Conservation (phyloP, 2,329 filamentous ascomycete genomes). For the Capronia epimyces region DNA sequence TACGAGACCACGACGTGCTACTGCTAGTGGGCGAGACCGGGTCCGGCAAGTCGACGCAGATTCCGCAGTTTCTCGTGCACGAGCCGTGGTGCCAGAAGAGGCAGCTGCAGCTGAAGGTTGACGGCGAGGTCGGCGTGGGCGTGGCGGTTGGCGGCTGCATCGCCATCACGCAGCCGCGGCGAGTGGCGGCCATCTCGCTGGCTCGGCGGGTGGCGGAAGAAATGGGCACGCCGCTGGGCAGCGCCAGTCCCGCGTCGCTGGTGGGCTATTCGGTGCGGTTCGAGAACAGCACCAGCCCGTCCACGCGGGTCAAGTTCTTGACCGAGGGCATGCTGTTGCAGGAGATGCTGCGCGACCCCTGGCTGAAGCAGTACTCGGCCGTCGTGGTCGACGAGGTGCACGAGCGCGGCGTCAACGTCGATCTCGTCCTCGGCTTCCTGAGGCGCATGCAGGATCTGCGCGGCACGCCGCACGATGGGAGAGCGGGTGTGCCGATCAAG, state of each 20-base stretch:
- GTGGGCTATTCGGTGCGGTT: constrained; percentile 96
- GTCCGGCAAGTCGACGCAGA: constrained; percentile 93
- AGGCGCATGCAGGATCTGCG: constrained; percentile 60
- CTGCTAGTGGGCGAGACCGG: constrained; percentile 90
- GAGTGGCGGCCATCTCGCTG: constrained; percentile 87
- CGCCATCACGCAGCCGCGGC: constrained; percentile 87
- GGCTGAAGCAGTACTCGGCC: constrained; percentile 77
- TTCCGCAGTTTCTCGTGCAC: constrained; percentile 78
- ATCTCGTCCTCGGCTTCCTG: constrained; percentile 82
- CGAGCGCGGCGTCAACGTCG: constrained; percentile 90
- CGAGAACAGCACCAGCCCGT: constrained; percentile 75
- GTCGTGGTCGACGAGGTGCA: constrained; percentile 95
- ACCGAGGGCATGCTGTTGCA: constrained; percentile 96
- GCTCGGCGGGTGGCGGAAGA: constrained; percentile 84
- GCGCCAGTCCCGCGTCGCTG: constrained; percentile 52
- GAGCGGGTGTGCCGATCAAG: constrained; percentile 71
- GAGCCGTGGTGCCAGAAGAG: constrained; percentile 69
- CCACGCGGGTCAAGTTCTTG: constrained; percentile 84
- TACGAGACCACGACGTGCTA: constrained; percentile 66
- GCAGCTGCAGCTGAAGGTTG: constrained; percentile 22
- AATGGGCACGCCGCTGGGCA: constrained; percentile 60
- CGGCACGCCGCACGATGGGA: constrained; percentile 38
- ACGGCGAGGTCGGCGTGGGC: too few species aligned
- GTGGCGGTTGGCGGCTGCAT: constrained; percentile 71
- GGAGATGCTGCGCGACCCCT: constrained; percentile 81